These are phyloP conservation scores for Paramicrosporidium saccamoebae DNA, from an alignment of 371 early-diverging fungal species.

Conservation along the genomic window DNA sequence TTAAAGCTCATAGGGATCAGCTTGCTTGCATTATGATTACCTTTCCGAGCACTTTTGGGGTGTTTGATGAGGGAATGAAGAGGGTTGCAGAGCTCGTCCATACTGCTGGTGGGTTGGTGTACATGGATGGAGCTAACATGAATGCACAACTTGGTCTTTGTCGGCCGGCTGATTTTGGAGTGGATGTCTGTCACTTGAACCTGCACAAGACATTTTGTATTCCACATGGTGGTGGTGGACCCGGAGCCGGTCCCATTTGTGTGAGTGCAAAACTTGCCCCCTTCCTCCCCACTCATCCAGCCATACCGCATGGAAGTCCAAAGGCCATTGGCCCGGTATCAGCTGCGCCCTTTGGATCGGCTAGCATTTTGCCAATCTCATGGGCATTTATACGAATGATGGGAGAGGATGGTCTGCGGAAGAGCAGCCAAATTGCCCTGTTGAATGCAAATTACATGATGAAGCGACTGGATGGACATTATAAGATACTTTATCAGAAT, in stretches of 20 bases:
- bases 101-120: constrained; percentile 71
- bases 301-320: constrained; percentile 21
- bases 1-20: constrained; percentile 31
- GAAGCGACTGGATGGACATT: constrained; percentile 44
- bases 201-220: constrained; percentile 93
- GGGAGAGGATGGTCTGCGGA: constrained; percentile 53
- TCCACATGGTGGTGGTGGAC: constrained; percentile 94
- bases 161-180: constrained; percentile 77
- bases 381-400: constrained; percentile 91
- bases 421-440: constrained; percentile 55
- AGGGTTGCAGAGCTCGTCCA: constrained; percentile 65
- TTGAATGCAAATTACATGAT: constrained; percentile 93
- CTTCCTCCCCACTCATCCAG: constrained; percentile 60
- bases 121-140: constrained; percentile 94
- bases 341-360: constrained; percentile 85
- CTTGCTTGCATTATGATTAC: constrained; percentile 89
- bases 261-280: constrained; percentile 53
- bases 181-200: constrained; percentile 92
- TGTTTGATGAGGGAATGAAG: constrained; percentile 59
- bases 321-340: constrained; percentile 60
- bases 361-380: constrained; percentile 72
- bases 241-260: constrained; percentile 88
- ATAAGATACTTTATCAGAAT: constrained; percentile 62
- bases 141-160: constrained; percentile 88
- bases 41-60: constrained; percentile 87